Base-by-base conservation (phyloP, 371 early-diverging fungal genomes). In the Lichtheimia corymbifera region DNA sequence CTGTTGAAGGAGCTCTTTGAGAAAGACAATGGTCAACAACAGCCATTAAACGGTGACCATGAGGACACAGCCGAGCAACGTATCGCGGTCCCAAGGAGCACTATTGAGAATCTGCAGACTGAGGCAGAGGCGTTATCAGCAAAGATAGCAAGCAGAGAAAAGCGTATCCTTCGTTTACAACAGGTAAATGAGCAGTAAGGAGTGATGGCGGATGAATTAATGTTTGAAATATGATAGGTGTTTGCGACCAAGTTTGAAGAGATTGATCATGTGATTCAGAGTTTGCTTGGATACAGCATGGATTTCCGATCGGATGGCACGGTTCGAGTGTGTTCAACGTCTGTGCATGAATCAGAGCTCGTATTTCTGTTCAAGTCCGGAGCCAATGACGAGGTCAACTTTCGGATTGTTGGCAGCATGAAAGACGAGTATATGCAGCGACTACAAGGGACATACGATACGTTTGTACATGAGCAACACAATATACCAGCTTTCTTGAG, bases 401-500 rank as follows among this genome's bases (percentile, higher is more conserved):
- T 92, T 66, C 80, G 85, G 54, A 68, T 92, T 11, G 64, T 80
- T 1, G 93, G 92, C 13, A 79, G 86, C 1, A 78, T 82, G 6
- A 84, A 82, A 59, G 84, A 83, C 47, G 66, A 78, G 17, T 87
- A 82, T 52, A 73, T 86, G 62, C 68, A 74, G 11, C 71, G 78
- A 11, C 62, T 91, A 18, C 62, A 79, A 47, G 78, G 77, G 58
- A 65, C 77, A 30, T 84, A 90, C 53, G 71, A 83, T 25, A 79
- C 76, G 25, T 92, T 87, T 77, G 78, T 95, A 7, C 74, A 79
- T 45, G 80, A 88, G 59, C 71, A 80, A 11, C 81, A 83, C 11
- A 84, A 85, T 50, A 89, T 92, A 47, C 92, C 93, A 9, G 92
- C 87, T 1, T 92, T 94, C 69, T 64, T 94, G 68, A 89, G 91